These are phyloP conservation scores for Arabis alpina DNA, from an alignment of 345 rosid species.

Conservation along the genomic window DNA sequence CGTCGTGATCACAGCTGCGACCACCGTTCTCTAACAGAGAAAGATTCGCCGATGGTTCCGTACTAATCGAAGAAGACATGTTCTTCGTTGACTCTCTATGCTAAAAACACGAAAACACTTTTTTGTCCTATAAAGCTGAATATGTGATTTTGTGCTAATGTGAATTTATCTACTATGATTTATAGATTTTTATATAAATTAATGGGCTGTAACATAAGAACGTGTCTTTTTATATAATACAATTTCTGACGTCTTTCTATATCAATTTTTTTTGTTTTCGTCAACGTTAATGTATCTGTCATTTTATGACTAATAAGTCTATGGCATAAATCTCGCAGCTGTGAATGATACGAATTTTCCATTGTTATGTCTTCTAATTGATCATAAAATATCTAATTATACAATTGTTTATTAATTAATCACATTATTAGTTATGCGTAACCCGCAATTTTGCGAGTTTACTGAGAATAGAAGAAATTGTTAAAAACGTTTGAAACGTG, in stretches of 20 bases:
- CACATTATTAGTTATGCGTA: too few species aligned
- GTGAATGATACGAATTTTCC: not conserved
- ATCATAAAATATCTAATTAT: too few species aligned
- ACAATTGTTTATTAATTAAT: too few species aligned
- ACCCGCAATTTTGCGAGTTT: too few species aligned
- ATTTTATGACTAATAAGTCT: not conserved
- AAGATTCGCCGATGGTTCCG: slow-evolving; percentile 31
- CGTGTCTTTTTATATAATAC: not conserved
- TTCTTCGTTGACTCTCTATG: slow-evolving; percentile 35
- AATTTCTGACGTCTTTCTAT: slow-evolving; percentile 24
- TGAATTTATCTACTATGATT: not conserved
- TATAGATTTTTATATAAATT: not conserved
- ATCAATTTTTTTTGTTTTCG: not conserved
- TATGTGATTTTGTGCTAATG: not conserved
- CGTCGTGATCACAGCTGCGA: not conserved
- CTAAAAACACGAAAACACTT: not conserved
- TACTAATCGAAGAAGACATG: slow-evolving; percentile 39
- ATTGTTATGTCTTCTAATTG: not conserved
- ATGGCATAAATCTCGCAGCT: slow-evolving; percentile 5
- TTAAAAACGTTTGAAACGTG: not conserved
- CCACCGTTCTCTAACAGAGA: slow-evolving; percentile 37
- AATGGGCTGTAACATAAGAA: not conserved
- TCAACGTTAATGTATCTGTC: slow-evolving; percentile 2
- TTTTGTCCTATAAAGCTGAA: slow-evolving; percentile 7
- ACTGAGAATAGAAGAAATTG: not conserved